Percentiles rank a stretch among this genome's conserved stretches.
These are phyloP conservation scores for Diaporthe capsici DNA, from an alignment of 2,329 filamentous ascomycete species.

Conservation along the genomic window DNA sequence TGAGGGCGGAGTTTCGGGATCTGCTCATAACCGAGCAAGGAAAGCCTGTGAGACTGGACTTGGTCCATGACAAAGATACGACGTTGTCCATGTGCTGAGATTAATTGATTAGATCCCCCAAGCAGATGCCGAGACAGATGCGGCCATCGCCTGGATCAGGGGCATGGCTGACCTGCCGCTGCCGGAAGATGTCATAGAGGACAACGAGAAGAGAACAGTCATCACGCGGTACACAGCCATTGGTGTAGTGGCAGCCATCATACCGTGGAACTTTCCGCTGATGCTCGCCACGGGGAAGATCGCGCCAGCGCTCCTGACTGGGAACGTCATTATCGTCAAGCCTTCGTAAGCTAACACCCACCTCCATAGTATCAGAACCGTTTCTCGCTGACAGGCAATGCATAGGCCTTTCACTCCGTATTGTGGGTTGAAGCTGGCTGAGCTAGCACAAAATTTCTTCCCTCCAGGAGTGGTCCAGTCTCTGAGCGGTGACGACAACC, in stretches of 20 bases:
- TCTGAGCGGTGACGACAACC: conserved; percentile 70
- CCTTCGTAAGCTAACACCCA: conserved; percentile 63
- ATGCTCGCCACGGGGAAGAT: conserved; percentile 59
- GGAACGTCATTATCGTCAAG: conserved; percentile 69
- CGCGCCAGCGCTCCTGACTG: conserved; percentile 68
- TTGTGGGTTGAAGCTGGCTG: conserved; percentile 69
- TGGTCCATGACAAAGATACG: background rate
- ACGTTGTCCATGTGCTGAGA: background rate
- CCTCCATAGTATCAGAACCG: too few species aligned
- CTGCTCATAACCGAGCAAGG: background rate
- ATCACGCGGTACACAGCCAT: background rate
- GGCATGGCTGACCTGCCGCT: background rate
- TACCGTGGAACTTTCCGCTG: conserved; percentile 18
- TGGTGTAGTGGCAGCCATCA: conserved; percentile 4
- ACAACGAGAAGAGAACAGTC: background rate
- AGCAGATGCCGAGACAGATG: background rate
- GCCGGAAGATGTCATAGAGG: background rate
- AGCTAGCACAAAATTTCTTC: conserved; percentile 70
- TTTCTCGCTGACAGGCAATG: conserved; percentile 49
- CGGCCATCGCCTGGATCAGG: background rate
- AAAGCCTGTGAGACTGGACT: background rate
- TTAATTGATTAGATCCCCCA: background rate
- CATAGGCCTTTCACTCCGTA: conserved; percentile 61
- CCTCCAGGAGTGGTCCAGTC: conserved; percentile 73
- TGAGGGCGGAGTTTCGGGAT: background rate